Evolutionary conservation across 768 basidiomycete species (phyloP), one percentile per base, ranked within the genome.

Genomic region (Podaxis sp.): DNA sequence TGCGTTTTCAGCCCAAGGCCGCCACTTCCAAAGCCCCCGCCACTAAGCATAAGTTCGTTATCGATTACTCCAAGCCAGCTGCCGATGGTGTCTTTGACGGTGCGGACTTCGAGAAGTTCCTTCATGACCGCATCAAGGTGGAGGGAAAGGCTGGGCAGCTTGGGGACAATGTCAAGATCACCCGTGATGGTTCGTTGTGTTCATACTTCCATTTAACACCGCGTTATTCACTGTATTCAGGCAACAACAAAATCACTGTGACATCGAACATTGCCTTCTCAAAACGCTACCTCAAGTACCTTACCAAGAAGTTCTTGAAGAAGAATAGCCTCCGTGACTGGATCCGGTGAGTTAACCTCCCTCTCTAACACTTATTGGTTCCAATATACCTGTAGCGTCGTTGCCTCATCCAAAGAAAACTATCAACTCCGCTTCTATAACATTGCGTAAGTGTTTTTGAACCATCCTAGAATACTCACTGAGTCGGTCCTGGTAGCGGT

Each of bases 221-320:
- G 16, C 25, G 23, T 27, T 56, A 47, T 51, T 65, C n/a, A 55
- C 36, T 7, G 51, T 37, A 37, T 61, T 21, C 64, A 92, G 90
- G 87, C 64, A 86, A 84, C 75, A 88, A 80, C 71, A 93, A 89
- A 78, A 83, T 98, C 74, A 89, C 87, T 59, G 85, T 98, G 67
- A 86, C 88, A 55, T 89, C 94, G 56, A 87, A 79, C 70, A 87
- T 96, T 72, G 87, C 93, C 59, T 90, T 98, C 78, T 98, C 96
- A 54, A 98, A 98, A 80, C 85, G 93, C 60, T 98, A 97, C 77
- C 87, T 98, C 73, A 98, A 98, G 78, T 99, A 98, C 79, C 82
- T 98, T 63, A 98, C 96, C 64, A 98, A 98, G 85, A 96, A 96
- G 82, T 95, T 93, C 84, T 83, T 98, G 77, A 98, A 98, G 86